Evolutionary conservation across 352 stramenopile species (phyloP), one percentile per base, ranked within the genome.

Genomic region (Poterioochromonas sp.): DNA sequence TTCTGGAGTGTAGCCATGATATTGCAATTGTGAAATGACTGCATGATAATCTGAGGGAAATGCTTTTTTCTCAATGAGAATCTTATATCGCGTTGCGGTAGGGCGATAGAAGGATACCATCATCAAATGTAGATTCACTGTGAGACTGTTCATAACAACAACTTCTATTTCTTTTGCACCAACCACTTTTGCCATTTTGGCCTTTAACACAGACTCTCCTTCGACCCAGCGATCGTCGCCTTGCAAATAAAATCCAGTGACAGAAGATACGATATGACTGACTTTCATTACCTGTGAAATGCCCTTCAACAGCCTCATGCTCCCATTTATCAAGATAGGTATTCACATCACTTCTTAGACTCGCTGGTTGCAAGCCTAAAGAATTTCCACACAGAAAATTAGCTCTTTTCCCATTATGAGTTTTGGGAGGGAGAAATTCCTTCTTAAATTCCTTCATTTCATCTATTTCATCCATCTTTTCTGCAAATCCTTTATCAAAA

Each of bases 31-130:
- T 5, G 83, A 86, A 22, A 76, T 70, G 8, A 85, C 79, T 0
- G 83, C 83, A 34, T 86, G 79, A n/a, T 77, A 81, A 76, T 87
- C 83, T 0, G 70, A 82, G 2, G 83, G 83, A 68, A 87, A 87
- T 40, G 83, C 80, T 15, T 84, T 80, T 20, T 58, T 77, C 51
- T 87, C 83, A 47, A 84, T 82, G 20, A 87, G 20, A n/a, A 87
- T 87, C 54, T 86, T 86, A 47, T 68, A 65, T 26, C 83, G 74
- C 32, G 0, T 29, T 22, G 15, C 47, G 5, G 39, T 84, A 0
- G 83, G 83, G 2, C 73, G 35, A 77, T 87, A 87, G 40, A 87
- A 87, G 2, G 83, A 70, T 8, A 73, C 54, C 76, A 87, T 82
- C 71, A 87, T 70, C 18, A 87, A 54, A 53, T 87, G 83, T n/a